Evolutionary conservation across 2,329 filamentous ascomycete species (phyloP).

Genomic region (Trichoderma asperellum): DNA sequence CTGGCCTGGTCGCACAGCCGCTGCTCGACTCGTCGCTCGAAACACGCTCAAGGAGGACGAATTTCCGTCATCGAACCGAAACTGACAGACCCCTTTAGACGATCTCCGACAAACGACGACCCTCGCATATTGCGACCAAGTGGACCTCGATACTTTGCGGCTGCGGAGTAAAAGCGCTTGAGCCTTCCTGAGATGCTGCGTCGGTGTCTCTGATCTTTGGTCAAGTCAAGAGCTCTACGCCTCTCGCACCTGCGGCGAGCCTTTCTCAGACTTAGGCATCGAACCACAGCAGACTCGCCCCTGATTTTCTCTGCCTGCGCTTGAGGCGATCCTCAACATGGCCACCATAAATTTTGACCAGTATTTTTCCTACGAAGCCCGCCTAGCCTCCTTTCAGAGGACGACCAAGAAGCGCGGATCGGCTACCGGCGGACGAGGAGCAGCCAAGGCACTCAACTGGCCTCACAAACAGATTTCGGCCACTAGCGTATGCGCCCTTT

Average conservation of each 20-base stretch:
- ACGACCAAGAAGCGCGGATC: constrained; percentile 72
- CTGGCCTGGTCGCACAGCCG: background rate
- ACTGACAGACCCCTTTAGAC: background rate
- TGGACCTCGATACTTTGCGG: background rate
- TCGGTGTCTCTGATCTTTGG: constrained; percentile 5
- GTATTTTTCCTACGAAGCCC: constrained; percentile 71
- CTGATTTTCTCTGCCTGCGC: background rate
- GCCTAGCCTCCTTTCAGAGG: constrained; percentile 77
- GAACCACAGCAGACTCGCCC: background rate
- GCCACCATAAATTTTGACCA: constrained; percentile 37
- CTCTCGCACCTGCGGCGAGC: constrained; percentile 17
- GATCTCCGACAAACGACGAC: background rate
- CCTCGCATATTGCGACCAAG: background rate
- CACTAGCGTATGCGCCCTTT: constrained; percentile 38
- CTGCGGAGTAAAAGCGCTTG: background rate
- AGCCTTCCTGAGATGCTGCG: constrained; percentile 23
- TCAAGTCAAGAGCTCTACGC: constrained; percentile 19
- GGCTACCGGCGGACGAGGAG: constrained; percentile 54
- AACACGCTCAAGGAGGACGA: background rate
- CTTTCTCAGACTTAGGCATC: background rate
- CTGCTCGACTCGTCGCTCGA: background rate
- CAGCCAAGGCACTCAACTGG: constrained; percentile 68
- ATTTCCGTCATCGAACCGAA: background rate
- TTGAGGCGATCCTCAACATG: constrained; percentile 26
- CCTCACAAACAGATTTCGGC: constrained; percentile 61